phyloP scores from a whole-genome alignment of 257 asterid species.

The Solanum chiquidenum region DNA sequence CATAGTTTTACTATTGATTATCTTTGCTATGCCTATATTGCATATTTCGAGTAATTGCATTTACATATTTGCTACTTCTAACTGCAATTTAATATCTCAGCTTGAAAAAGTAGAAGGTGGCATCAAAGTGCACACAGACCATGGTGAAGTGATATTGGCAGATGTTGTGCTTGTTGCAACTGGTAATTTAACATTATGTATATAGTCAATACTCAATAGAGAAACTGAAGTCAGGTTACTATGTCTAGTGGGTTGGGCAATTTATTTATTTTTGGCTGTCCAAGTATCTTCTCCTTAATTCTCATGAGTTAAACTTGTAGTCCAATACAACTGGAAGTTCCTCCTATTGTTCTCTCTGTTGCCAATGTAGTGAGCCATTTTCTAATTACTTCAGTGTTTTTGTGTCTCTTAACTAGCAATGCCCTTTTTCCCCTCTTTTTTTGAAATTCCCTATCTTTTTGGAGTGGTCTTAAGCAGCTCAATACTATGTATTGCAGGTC shows the following conservation, averaged over 20 bases:
- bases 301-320: not conserved
- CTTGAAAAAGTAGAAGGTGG: conserved; percentile 70
- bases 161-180: conserved; percentile 98
- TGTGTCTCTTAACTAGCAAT: not conserved
- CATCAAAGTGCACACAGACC: conserved; percentile 67
- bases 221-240: not conserved
- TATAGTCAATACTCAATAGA: not conserved
- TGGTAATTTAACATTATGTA: conserved; percentile 37
- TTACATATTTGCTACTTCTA: not conserved
- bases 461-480: not conserved
- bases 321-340: not conserved
- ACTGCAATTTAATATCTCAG: conserved; percentile 26
- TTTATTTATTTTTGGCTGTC: not conserved
- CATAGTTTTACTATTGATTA: not conserved
- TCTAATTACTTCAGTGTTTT: not conserved
- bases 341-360: not conserved
- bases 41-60: not conserved
- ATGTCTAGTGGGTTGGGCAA: not conserved
- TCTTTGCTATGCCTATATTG: not conserved
- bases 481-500: conserved; percentile 36
- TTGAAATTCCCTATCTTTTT: not conserved
- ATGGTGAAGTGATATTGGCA: conserved; percentile 74
- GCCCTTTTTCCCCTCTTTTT: not conserved
- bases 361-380: not conserved
- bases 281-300: not conserved